phyloP scores from a whole-genome alignment of 768 basidiomycete species.

The Kwoniella botswanensis region DNA sequence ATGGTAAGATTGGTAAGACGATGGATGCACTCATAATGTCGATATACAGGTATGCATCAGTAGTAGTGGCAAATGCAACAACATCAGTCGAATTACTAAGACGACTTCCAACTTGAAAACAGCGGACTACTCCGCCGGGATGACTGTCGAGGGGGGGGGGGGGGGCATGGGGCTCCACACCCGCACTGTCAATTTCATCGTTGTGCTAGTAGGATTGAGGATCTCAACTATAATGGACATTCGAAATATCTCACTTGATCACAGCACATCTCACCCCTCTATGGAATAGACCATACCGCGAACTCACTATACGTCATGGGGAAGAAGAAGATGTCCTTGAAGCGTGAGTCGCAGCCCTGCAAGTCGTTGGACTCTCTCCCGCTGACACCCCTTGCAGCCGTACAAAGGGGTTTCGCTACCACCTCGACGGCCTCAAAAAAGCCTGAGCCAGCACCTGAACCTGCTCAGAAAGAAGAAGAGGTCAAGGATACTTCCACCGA shows the following conservation, averaged over 20 bases:
- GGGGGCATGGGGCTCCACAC: background rate
- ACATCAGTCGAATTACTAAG: too few relatives aligned
- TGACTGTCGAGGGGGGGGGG: background rate
- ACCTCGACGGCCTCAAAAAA: conserved; percentile 51
- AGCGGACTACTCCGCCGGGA: too few relatives aligned
- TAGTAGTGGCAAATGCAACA: background rate
- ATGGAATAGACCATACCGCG: too few relatives aligned
- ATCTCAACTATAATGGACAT: too few relatives aligned
- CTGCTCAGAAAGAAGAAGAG: conserved; percentile 24
- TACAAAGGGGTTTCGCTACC: conserved; percentile 55
- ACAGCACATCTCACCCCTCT: too few relatives aligned
- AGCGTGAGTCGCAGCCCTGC: conserved; percentile 39
- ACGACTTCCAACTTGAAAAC: background rate
- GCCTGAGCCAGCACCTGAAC: conserved; percentile 20
- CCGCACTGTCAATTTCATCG: too few relatives aligned
- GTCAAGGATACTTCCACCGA: conserved; percentile 1
- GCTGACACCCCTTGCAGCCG: conserved; percentile 29
- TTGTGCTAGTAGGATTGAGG: too few relatives aligned
- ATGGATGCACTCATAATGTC: background rate
- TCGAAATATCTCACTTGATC: too few relatives aligned
- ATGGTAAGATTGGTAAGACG: background rate
- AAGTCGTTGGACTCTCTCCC: background rate
- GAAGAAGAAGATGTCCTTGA: conserved; percentile 56
- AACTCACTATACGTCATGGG: conserved; percentile 36
- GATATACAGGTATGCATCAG: background rate